Evolutionary conservation across 441 rosid genomes (phyloP).

Genomic region (Euphorbia corollata): DNA sequence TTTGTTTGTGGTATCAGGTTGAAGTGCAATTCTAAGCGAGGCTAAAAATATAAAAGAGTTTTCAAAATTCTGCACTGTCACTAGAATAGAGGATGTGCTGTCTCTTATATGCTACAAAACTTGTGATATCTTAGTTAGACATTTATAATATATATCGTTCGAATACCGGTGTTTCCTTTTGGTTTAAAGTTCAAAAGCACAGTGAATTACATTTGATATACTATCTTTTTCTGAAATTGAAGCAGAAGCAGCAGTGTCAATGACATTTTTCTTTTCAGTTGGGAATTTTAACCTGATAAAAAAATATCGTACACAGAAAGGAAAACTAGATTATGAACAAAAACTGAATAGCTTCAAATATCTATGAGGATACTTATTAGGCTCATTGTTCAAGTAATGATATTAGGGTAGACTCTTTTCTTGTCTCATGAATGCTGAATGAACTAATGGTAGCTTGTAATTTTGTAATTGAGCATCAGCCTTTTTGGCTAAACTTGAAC

Average conservation of each 20-base stretch:
- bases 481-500: neutral
- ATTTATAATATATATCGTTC: neutral
- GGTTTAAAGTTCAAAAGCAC: neutral
- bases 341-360: neutral
- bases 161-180: neutral
- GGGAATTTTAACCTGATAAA: neutral
- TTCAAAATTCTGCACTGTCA: neutral
- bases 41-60: too few species aligned
- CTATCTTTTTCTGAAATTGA: neutral
- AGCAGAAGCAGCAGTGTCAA: neutral
- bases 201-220: neutral
- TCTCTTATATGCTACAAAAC: neutral
- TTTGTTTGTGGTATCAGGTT: neutral
- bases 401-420: neutral
- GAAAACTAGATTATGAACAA: neutral
- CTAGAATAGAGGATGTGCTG: neutral
- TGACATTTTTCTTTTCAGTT: neutral
- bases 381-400: neutral
- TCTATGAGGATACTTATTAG: neutral
- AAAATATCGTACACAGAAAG: neutral
- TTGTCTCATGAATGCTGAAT: neutral
- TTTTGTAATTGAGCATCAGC: neutral
- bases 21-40: too few species aligned
- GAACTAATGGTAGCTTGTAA: neutral
- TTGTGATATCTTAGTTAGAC: neutral